Percentiles rank a stretch among this genome's conserved stretches.
Evolutionary conservation across 495 filamentous ascomycete species (phyloP).

Genomic region (Penicillium manginii): DNA sequence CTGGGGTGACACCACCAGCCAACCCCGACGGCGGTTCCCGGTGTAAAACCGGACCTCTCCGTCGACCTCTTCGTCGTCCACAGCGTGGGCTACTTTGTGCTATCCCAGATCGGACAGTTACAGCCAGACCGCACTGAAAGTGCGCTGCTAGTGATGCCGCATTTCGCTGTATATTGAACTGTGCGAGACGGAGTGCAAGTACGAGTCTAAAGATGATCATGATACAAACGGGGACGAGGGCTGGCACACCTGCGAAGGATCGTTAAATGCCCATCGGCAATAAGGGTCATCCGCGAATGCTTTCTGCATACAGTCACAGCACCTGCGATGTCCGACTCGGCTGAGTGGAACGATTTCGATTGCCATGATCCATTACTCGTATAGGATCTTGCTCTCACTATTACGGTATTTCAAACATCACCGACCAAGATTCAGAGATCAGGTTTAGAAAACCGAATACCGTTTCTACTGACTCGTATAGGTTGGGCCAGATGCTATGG

Average conservation of each 20-base stretch:
- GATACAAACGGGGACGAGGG: background rate
- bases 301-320: slow-evolving; percentile 60
- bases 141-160: slow-evolving; percentile 64
- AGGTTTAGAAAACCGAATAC: slow-evolving; percentile 25
- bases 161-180: slow-evolving; percentile 62
- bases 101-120: slow-evolving; percentile 64
- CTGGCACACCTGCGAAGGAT: slow-evolving; percentile 55
- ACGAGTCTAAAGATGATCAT: background rate
- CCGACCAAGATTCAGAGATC: slow-evolving; percentile 21
- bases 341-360: slow-evolving; percentile 59
- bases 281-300: slow-evolving; percentile 70
- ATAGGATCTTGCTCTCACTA: slow-evolving; percentile 17
- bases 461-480: slow-evolving; percentile 41
- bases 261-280: slow-evolving; percentile 62
- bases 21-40: slow-evolving; percentile 57
- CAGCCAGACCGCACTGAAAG: slow-evolving; percentile 63
- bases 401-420: slow-evolving; percentile 24
- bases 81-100: slow-evolving; percentile 48
- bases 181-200: slow-evolving; percentile 11
- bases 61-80: slow-evolving; percentile 19
- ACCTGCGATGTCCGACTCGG: slow-evolving; percentile 61
- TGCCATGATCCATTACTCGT: slow-evolving; percentile 44
- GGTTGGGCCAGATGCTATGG: slow-evolving; percentile 44
- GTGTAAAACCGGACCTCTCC: slow-evolving; percentile 19
- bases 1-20: slow-evolving; percentile 66